Base-by-base conservation (phyloP, 139 green algal genomes). In the Volvox reticuliferus region DNA sequence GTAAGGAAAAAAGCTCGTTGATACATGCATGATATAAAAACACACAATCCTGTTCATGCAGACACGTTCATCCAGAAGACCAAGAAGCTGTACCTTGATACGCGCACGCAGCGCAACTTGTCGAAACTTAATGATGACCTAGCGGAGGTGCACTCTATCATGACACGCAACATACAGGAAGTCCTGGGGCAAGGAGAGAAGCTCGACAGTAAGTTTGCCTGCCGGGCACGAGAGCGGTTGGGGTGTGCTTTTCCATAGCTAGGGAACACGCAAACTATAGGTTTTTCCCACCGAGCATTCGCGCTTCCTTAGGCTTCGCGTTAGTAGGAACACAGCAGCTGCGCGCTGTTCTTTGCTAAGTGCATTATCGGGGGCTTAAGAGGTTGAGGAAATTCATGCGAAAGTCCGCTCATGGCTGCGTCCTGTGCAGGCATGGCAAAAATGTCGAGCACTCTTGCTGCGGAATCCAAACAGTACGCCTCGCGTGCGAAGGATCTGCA, bases 51-150 rank as follows among this genome's bases (percentile, higher is more conserved):
- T 12, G n/a, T 19, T 35, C 33, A 33, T 89, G 80, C 95, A 99
- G 98, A 99, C 94, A 99, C 98, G 0, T 99, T 99, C 92, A 99
- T 99, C 82, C 98, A 99, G 91, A 99, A 99, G 91, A 99, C 98
- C 6, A 99, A 98, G 92, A 99, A 99, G 93, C 94, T 99, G 32
- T 99, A 99, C 90, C 82, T 98, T 71, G 98, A 99, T 93, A 99
- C 97, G 0, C 95, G 97, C 26, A 99, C 98, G 65, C 98, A 99
- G 93, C 96, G 98, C 62, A 99, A 99, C 95, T 91, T 99, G n/a
- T 92, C 93, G 69, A 99, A 98, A 92, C 93, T 99, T 62, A 98
- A 95, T 79, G 93, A 96, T 9, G 97, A 99, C 89, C 93, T 99
- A 35, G 93, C 93, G 35, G 97, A 99, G 92, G 97, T 99, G 81